Evolutionary conservation across 148 eudicot species (phyloP), one percentile per base, ranked within the genome.

Genomic region (Cornus kousa): DNA sequence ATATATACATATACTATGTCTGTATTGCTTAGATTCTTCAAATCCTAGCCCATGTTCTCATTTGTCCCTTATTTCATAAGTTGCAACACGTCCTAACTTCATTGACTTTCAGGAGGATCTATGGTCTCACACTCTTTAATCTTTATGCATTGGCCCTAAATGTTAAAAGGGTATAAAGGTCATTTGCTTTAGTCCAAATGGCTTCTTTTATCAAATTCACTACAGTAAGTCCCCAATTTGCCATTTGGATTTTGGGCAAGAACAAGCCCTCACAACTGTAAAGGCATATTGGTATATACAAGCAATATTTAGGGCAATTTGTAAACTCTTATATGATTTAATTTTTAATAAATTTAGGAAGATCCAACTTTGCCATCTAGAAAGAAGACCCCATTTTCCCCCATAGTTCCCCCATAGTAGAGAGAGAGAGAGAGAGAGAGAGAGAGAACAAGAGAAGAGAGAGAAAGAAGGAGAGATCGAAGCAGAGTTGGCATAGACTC

Each of bases 331-430:
- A 43, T 0, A 43, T 43, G 4, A 43, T 35, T 48, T 48, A 48
- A 48, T 33, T 39, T 72, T 72, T 39, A 77, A 33, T 73, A 77
- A 65, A 68, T 72, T 9, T 67, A 62, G 66, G 86, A 85, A 81
- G 88, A 87, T 85, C 89, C 89, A 91, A 86, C 80, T 87, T 85
- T 85, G 87, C 89, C 86, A 81, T 86, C 80, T 77, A 53, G 59
- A 16, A 53, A 73, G 79, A 85, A 28, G 28, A 28, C 72, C 86
- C 89, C 84, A 84, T 79, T 89, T 76, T 37, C 70, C 78, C 76
- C 80, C 37, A 35, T 35, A 35, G 37, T 76, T 37, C 70, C 78
- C 76, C 80, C 37, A 35, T 35, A 35, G 37, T 43, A 23, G 17
- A 35, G 46, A 57, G 23, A 69, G 23, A 72, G 76, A 79, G 40